Base-by-base conservation (phyloP, 495 filamentous ascomycete species). In the Schizothecium vesticola region DNA sequence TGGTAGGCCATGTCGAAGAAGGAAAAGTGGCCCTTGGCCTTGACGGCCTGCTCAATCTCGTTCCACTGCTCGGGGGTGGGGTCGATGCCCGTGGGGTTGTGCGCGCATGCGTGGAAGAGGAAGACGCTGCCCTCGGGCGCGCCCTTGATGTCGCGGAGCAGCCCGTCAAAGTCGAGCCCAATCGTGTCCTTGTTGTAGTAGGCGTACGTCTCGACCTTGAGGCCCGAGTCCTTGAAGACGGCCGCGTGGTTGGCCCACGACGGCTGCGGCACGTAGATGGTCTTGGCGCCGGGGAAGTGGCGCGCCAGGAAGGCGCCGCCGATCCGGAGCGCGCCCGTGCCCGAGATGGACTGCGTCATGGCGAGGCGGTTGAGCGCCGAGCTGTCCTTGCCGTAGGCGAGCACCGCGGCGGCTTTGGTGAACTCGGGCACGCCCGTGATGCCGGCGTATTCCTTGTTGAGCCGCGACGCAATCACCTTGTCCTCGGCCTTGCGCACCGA, bases 1-100 rank as follows among this genome's bases (percentile, higher is more conserved):
- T 99, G 94, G 86, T 99, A 99, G 69, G 95, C 95, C 95, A 99
- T 99, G 81, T 99, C 95, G 83, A 99, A 99, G 87, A 99, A 97
- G 65, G 93, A 87, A 77, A 89, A 97, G 85, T 98, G 95, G 56
- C 86, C 90, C 81, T 91, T 89, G 80, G 87, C 86, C 88, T 96
- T 96, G 74, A 97, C 86, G 67, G 89, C 94, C 70, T 92, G 84
- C 84, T 90, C 91, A 75, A 99, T 97, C 81, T 92, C 82, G 81
- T 88, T 89, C 95, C 95, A 99, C 83, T 99, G 95, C 74, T 90
- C 89, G 68, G 89, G 80, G 43, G 93, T 97, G 12, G 95, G 95
- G 82, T 99, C 95, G 73, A 98, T 91, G 77, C 95, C 95, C 69
- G 95, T 99, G 59, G 95, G 95, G 86, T 99, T 99, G 86, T 99